phyloP scores from a whole-genome alignment of 768 basidiomycete genomes.

The Mycena vulgaris region DNA sequence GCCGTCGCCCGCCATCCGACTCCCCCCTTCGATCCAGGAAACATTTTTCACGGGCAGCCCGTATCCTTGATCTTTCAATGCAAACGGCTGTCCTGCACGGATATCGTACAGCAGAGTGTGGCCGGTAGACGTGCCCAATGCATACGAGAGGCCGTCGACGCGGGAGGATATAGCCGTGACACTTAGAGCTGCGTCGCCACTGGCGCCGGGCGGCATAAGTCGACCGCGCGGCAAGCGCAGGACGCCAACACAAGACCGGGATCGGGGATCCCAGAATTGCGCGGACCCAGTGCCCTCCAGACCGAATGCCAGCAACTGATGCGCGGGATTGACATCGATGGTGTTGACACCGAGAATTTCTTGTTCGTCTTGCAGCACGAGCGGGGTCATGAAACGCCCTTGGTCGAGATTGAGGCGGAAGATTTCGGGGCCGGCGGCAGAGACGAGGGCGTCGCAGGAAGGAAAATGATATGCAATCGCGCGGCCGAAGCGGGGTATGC shows the following conservation, averaged over 20 bases:
- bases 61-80: constrained; percentile 96
- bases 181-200: constrained; percentile 59
- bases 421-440: constrained; percentile 88
- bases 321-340: constrained; percentile 93
- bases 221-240: constrained; percentile 72
- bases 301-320: constrained; percentile 92
- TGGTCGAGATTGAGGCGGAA: constrained; percentile 96
- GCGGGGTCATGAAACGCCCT: constrained; percentile 91
- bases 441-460: constrained; percentile 91
- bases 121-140: constrained; percentile 95
- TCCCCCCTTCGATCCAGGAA: constrained; percentile 91
- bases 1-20: constrained; percentile 87
- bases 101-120: constrained; percentile 97
- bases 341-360: constrained; percentile 89
- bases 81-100: constrained; percentile 86
- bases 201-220: constrained; percentile 59
- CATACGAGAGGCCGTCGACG: constrained; percentile 92
- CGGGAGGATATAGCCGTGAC: constrained; percentile 91
- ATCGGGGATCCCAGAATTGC: constrained; percentile 97
- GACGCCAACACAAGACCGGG: constrained; percentile 80
- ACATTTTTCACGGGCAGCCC: constrained; percentile 91
- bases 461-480: constrained; percentile 94
- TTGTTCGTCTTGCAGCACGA: constrained; percentile 68
- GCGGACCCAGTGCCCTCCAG: constrained; percentile 89
- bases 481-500: constrained; percentile 96